Conservation (phyloP, 768 basidiomycete species). For the Coprinopsis marcescibilis region DNA sequence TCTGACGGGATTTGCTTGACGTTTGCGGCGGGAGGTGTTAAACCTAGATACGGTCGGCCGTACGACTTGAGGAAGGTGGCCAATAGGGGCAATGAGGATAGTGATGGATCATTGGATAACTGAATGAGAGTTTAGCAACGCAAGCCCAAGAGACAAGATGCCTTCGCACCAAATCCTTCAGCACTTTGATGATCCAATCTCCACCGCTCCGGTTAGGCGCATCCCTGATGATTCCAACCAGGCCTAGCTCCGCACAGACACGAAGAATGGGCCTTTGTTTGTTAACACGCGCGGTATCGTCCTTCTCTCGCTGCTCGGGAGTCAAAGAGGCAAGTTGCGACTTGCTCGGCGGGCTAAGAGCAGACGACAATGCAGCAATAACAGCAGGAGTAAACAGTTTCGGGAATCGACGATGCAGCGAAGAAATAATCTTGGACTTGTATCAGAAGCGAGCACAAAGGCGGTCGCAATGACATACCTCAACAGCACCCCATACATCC, state of each 20-base stretch:
- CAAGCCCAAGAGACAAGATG: not conserved
- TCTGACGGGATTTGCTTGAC: constrained; percentile 55
- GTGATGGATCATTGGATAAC: constrained; percentile 82
- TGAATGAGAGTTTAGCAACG: constrained; percentile 26
- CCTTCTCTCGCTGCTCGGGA: constrained; percentile 86
- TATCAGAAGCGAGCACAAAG: constrained; percentile 4
- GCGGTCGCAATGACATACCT: constrained; percentile 45
- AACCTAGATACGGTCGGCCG: constrained; percentile 81
- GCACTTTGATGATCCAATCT: constrained; percentile 83
- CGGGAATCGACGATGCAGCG: constrained; percentile 84
- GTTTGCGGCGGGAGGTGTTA: constrained; percentile 42
- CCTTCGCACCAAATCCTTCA: constrained; percentile 75
- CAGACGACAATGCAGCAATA: constrained; percentile 49
- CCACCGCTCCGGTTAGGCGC: constrained; percentile 65
- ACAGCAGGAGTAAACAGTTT: constrained; percentile 72
- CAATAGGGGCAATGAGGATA: constrained; percentile 85
- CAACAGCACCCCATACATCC: constrained; percentile 87
- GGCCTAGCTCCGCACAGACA: constrained; percentile 84
- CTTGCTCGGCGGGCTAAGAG: constrained; percentile 55
- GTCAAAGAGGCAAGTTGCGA: constrained; percentile 50
- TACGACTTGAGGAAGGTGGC: constrained; percentile 94
- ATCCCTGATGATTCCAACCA: constrained; percentile 80
- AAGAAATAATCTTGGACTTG: constrained; percentile 67
- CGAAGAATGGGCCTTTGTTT: constrained; percentile 84
- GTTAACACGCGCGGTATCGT: constrained; percentile 71